These are phyloP conservation scores for Punica granatum DNA, from an alignment of 345 rosid species.

Conservation along the genomic window DNA sequence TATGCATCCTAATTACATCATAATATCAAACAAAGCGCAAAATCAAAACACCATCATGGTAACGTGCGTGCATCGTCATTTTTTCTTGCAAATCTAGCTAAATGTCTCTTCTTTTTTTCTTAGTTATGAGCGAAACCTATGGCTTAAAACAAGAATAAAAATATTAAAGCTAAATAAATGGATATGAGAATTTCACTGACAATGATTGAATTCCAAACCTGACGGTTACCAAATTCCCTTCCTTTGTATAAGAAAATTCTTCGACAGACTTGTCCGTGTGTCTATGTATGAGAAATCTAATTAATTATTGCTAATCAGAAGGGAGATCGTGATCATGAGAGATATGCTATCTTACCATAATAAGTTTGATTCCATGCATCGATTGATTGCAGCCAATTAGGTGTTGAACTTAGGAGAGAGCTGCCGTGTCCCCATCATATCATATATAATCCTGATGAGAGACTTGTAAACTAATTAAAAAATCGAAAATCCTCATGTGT, in stretches of 20 bases:
- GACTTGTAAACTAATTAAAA: background rate
- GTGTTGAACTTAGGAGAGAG: background rate
- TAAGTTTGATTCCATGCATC: background rate
- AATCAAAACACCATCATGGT: background rate
- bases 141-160: too few species aligned
- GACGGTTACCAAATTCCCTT: background rate
- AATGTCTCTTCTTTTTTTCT: too few species aligned
- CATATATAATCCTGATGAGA: background rate
- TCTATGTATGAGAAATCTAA: background rate
- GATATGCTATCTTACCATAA: background rate
- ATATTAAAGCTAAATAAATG: too few species aligned
- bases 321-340: background rate
- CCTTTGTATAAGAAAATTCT: background rate
- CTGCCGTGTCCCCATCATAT: background rate
- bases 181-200: too few species aligned
- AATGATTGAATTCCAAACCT: too few species aligned
- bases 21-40: too few species aligned
- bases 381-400: background rate
- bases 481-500: background rate
- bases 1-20: too few species aligned
- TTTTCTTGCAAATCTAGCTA: background rate
- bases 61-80: background rate
- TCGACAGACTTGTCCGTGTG: background rate
- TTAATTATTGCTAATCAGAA: background rate
- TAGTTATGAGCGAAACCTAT: too few species aligned